Evolutionary conservation across 1,139 yeast species (phyloP), one percentile per base, ranked within the genome.

Genomic region (Yamadazyma atmosphaerica): DNA sequence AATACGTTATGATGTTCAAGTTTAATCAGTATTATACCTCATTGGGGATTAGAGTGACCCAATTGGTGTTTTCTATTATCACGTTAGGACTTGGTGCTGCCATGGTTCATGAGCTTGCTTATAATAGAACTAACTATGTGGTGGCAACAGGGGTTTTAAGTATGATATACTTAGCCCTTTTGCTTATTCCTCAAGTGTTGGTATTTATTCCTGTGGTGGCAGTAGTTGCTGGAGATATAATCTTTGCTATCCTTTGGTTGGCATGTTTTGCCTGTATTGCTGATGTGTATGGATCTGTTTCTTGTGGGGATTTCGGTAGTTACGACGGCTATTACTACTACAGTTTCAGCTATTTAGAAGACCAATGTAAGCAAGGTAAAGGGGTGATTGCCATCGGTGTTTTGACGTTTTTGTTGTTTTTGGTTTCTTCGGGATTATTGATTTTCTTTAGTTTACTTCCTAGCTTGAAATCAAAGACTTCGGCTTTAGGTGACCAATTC

Each of bases 351-450:
- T 25, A 28, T 18, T 34, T 12, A 17, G 11, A 23, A 2, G 25
- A 32, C 18, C 38, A 50, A 34, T 66, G 72, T 46, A 40, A 41
- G 27, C 19, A 54, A 4, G 58, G 58, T 6, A 58, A 65, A 46
- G 67, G 67, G 1, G 39, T 55, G 12, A 53, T 62, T 41, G 64
- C 67, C 2, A 55, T 65, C 40, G 51, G 60, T 0, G 55, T 65
- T 26, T 41, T 66, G 34, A 47, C 50, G 25, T 66, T 66, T 64
- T 19, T 64, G 4, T 44, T 59, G 37, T 63, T 57, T 34, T 41
- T 49, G 8, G 51, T 49, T 4, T 44, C 63, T 15, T 50, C 62
- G 35, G 52, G 42, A 1, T 49, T 61, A 32, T 41, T 57, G 27
- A 34, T 60, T 8, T 27, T 52, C 11, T 63, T 41, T 42, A 43